These are phyloP conservation scores for Periconia macrospinosa DNA, from an alignment of 2,329 filamentous ascomycete genomes.

Conservation along the genomic window DNA sequence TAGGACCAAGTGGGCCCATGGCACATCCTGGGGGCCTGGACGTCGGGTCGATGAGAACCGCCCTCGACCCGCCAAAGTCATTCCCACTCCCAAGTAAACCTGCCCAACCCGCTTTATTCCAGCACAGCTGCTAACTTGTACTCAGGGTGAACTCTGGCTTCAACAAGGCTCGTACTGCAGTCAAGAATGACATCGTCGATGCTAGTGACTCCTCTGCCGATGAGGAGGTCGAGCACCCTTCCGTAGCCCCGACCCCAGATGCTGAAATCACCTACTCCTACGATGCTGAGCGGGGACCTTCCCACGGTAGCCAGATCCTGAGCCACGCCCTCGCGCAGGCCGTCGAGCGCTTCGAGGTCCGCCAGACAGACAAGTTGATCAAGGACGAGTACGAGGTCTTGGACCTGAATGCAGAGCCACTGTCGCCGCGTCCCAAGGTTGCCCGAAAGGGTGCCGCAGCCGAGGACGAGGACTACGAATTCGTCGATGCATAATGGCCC, in stretches of 20 bases:
- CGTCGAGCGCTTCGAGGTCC: constrained; percentile 61
- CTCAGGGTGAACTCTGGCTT: constrained; percentile 25
- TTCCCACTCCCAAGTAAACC: constrained; percentile 33
- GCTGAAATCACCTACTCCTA: constrained; percentile 58
- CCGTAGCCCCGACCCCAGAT: constrained; percentile 49
- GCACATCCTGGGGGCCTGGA: constrained; percentile 44
- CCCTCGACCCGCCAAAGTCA: constrained; percentile 40
- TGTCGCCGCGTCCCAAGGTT: constrained; percentile 34
- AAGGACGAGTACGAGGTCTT: constrained; percentile 62
- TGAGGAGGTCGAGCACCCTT: constrained; percentile 48
- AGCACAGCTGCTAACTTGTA: constrained; percentile 13
- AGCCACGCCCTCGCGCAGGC: constrained; percentile 60
- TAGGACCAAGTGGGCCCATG: constrained; percentile 56
- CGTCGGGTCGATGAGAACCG: constrained; percentile 38
- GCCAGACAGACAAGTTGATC: constrained; percentile 63
- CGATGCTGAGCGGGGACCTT: constrained; percentile 54
- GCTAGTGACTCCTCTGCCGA: constrained; percentile 48
- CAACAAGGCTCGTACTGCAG: constrained; percentile 36
- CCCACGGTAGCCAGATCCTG: constrained; percentile 60
- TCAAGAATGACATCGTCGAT: constrained; percentile 50
- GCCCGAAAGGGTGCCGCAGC: constrained; percentile 30
- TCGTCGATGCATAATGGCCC: constrained; percentile 35
- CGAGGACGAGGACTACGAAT: constrained; percentile 47
- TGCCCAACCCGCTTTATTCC: background rate
- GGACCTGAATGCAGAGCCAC: constrained; percentile 45